Base-by-base conservation (phyloP, 805 yeast genomes). In the Ogataea siamensis region DNA sequence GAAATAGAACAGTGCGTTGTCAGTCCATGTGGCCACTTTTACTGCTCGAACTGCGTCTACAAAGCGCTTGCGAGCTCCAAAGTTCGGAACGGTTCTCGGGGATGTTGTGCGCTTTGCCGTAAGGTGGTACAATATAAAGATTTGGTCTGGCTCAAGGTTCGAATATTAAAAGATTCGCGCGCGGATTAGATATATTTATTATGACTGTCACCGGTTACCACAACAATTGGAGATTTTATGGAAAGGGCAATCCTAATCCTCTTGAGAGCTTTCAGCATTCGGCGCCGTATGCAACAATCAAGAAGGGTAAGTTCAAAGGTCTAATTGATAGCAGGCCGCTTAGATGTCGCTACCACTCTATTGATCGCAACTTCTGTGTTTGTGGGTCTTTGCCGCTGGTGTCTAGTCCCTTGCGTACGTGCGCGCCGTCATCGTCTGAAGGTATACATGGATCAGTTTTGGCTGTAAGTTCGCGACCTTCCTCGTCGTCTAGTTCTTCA, bases 11-110 rank as follows among this genome's bases (percentile, higher is more conserved):
- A 60, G 5, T 70, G 80, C 2, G 65, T 68, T 20, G 70, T 71
- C 12, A 64, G 76, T 3, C 71, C 74, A 0, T 78, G 83, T 57
- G 83, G 83, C 0, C 83, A 78, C 53, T 59, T 73, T 2, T 76
- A 70, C 48, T 78, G 83, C 49, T 62, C 69, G 5, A 70, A 68
- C 18, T 78, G 83, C 51, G 60, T 73, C 4, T 76, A 71, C 43
- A 61, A 65, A 43, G 71, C 71, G 55, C 68, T 73, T 22, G 71
- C 74, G 9, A 67, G 64, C 49, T 76, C 76, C 25, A 70, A 49
- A 40, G 54, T 48, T 12, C 45, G 51, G 4, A 49, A 45, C 13
- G 34, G 50, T 2, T 45, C 51, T 8, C 36, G 50, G 7, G 67
- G 67, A 1, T 39, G 50, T 12, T 63, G 67, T 44, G 58, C 65